Evolutionary conservation across 257 asterid species (phyloP).

Genomic region (Fraxinus americana): DNA sequence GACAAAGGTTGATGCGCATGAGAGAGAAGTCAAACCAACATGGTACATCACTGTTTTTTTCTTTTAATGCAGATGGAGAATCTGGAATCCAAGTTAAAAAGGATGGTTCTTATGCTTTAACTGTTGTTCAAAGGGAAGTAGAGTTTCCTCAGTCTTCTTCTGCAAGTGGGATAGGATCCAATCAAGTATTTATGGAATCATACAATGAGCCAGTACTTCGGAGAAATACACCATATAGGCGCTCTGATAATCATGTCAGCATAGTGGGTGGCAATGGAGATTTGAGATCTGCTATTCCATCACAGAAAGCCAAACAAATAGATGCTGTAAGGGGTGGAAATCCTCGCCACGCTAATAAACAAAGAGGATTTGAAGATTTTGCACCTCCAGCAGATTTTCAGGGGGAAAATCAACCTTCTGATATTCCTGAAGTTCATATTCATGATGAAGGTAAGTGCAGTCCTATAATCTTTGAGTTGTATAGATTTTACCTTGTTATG

Average conservation of each 20-base stretch:
- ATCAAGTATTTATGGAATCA: conserved; percentile 50
- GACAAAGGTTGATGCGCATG: conserved; percentile 16
- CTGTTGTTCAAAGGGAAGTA: conserved; percentile 47
- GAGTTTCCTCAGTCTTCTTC: conserved; percentile 72
- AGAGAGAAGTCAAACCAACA: background rate
- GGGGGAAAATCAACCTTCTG: conserved; percentile 60
- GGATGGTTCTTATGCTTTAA: conserved; percentile 56
- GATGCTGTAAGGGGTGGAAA: conserved; percentile 29
- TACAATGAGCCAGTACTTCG: conserved; percentile 31
- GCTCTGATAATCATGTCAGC: conserved; percentile 20
- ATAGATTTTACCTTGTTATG: conserved; percentile 1
- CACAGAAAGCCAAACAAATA: conserved; percentile 33
- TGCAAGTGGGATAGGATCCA: conserved; percentile 74
- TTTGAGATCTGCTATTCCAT: conserved; percentile 27
- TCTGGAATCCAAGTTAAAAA: conserved; percentile 68
- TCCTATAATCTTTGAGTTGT: conserved; percentile 15
- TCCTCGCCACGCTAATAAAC: conserved; percentile 32
- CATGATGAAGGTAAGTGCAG: conserved; percentile 58
- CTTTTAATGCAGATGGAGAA: conserved; percentile 74
- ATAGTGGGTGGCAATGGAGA: conserved; percentile 26
- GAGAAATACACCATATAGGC: conserved; percentile 32
- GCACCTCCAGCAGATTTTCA: conserved; percentile 48
- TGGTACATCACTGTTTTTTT: conserved; percentile 13
- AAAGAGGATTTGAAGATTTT: conserved; percentile 37
- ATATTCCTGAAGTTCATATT: conserved; percentile 40